A percentile compares a stretch with the other conserved stretches of the same genome.
phyloP scores from a whole-genome alignment of 495 filamentous ascomycete genomes.

The Penicillium crystallinum region DNA sequence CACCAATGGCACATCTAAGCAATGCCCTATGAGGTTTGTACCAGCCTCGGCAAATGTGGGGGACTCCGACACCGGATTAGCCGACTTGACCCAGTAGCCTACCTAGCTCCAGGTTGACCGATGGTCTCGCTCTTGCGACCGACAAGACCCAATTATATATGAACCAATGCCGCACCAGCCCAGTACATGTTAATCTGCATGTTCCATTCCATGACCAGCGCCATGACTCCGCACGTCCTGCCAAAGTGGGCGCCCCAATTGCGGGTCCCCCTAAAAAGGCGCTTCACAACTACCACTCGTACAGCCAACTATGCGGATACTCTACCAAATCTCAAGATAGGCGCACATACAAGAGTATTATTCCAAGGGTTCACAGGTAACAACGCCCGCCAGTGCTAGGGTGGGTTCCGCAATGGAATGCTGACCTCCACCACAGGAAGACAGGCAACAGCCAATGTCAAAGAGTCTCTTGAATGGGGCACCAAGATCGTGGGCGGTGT shows the following conservation, averaged over 20 bases:
- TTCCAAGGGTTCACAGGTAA: conserved; percentile 86
- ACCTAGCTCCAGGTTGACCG: background rate
- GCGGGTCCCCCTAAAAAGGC: conserved; percentile 6
- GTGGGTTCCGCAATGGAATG: background rate
- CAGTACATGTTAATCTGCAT: background rate
- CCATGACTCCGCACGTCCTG: conserved; percentile 15
- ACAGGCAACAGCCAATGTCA: conserved; percentile 74
- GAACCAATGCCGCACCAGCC: background rate
- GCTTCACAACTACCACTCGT: conserved; percentile 40
- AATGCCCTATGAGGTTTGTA: too few relatives aligned
- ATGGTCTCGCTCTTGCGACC: background rate
- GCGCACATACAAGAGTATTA: conserved; percentile 71
- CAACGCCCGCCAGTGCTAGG: background rate
- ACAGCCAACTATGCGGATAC: conserved; percentile 54
- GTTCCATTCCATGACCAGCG: background rate
- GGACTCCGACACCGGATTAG: conserved; percentile 6
- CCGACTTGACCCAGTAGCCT: conserved; percentile 4
- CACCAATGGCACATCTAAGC: too few relatives aligned
- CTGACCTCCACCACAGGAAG: conserved; percentile 26
- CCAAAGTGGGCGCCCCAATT: conserved; percentile 16
- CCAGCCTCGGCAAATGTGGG: conserved; percentile 6
- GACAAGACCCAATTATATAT: background rate
- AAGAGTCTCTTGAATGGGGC: conserved; percentile 77
- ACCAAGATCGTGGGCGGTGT: conserved; percentile 87
- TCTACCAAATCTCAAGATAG: conserved; percentile 70